Conservation (phyloP, 768 basidiomycete species). For the Lentinula lateritia region DNA sequence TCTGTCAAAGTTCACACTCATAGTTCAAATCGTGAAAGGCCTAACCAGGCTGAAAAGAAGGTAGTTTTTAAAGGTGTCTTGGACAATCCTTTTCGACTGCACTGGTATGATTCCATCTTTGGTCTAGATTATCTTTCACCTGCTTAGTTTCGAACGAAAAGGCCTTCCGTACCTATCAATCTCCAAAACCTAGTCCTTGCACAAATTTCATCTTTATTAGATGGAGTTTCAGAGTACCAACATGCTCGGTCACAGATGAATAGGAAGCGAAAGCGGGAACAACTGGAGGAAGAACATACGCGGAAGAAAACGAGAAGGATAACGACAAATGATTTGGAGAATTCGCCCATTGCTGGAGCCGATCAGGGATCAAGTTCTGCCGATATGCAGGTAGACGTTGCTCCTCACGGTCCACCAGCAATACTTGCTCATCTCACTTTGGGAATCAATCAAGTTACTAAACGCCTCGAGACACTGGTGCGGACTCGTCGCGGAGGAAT, state of each 20-base stretch:
- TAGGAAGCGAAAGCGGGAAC: conserved; percentile 34
- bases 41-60: conserved; percentile 48
- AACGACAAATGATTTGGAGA: conserved; percentile 4
- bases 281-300: conserved; percentile 7
- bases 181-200: conserved; percentile 58
- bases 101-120: conserved; percentile 43
- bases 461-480: conserved; percentile 58
- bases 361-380: background rate
- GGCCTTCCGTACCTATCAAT: conserved; percentile 60
- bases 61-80: conserved; percentile 64
- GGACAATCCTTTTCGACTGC: conserved; percentile 64
- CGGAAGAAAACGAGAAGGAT: conserved; percentile 18
- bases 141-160: conserved; percentile 17
- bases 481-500: conserved; percentile 3
- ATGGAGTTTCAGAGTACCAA: conserved; percentile 44
- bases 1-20: conserved; percentile 34
- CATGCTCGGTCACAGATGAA: conserved; percentile 21
- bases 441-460: conserved; percentile 83
- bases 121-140: conserved; percentile 7
- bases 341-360: background rate
- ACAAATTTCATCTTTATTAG: conserved; percentile 41
- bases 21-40: conserved; percentile 58
- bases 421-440: conserved; percentile 45
- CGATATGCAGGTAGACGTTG: background rate
- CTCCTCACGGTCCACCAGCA: conserved; percentile 21